Base-by-base conservation (phyloP, 2,329 filamentous ascomycete species). In the Fusarium citri region DNA sequence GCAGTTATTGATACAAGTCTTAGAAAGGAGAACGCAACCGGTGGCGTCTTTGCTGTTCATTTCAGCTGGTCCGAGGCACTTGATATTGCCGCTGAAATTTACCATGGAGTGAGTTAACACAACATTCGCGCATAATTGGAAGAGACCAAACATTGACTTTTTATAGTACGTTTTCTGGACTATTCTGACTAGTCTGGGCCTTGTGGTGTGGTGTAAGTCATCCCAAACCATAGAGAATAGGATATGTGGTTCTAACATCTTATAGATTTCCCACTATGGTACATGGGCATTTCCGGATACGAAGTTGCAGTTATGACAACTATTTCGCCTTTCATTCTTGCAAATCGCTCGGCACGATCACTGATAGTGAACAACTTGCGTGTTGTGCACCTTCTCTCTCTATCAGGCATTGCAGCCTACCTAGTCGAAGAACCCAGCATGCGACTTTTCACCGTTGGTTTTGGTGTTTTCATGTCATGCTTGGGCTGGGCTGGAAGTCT, bases 271-370 rank as follows among this genome's bases (percentile, higher is more conserved):
- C 96, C 96, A 16, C 88, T 99, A 14, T 99, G 96, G 96, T 90
- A 98, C 79, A 99, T 99, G 96, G 96, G 96, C 28, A 97, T 99
- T 65, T 98, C 95, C 6, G 96, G 96, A 68, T 99, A 96, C 77
- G 96, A 99, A 81, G 91, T 90, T 45, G 86, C 97, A 71, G 91
- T 99, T 76, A 91, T 98, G 89, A 88, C 87, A 51, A 95, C 93
- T 6, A 80, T 95, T 54, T 92, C 94, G 7, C 96, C 96, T 0
- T 84, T 94, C 41, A 80, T 98, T 22, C 88, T 99, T 45, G 89
- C 86, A 23, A 91, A 94, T 67, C 86, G 86, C 48, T 84, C 90
- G 2, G 64, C 98, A 20, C 91, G 94, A 64, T 87, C 86, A 41
- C 78, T 93, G 18, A 86, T 93, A 14, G 82, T 91, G 55, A 88